A percentile compares a stretch with the other conserved stretches of the same genome.
These are phyloP conservation scores for Borovskyia barvae DNA, from an alignment of 208 protist species.

Conservation along the genomic window DNA sequence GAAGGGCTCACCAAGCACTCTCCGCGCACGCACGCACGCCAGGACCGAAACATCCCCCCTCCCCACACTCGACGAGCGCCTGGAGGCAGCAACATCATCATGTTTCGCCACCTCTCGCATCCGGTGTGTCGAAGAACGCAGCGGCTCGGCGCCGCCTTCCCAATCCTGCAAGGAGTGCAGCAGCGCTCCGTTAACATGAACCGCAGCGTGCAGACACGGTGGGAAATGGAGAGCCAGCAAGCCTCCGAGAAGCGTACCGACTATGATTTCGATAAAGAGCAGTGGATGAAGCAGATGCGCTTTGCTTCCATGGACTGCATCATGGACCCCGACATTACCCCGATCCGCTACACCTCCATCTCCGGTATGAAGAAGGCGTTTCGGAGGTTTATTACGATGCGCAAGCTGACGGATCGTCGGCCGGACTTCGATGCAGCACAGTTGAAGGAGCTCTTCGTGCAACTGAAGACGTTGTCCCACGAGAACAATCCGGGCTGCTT, in stretches of 20 bases:
- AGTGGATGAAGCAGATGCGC: conserved; percentile 92
- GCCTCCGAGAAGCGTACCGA: conserved; percentile 81
- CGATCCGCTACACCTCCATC: conserved; percentile 81
- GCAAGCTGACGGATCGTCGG: conserved; percentile 81
- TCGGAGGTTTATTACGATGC: conserved; percentile 85
- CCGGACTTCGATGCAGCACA: conserved; percentile 75
- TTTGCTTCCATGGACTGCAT: conserved; percentile 92
- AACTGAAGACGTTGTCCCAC: conserved; percentile 68
- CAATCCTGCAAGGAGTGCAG: conserved; percentile 11
- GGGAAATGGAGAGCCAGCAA: conserved; percentile 69
- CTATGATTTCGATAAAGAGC: conserved; percentile 92
- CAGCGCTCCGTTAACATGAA: conserved; percentile 80
- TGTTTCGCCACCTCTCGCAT: conserved; percentile 19
- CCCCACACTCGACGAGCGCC: too few relatives aligned
- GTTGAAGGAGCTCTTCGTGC: conserved; percentile 72
- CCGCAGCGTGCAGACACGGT: conserved; percentile 81
- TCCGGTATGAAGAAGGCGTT: conserved; percentile 70
- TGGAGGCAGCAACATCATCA: neutral
- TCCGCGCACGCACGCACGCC: too few relatives aligned
- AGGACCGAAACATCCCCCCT: too few relatives aligned
- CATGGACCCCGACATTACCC: conserved; percentile 86
- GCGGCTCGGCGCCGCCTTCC: neutral
- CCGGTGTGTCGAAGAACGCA: neutral
- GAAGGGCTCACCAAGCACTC: too few relatives aligned
- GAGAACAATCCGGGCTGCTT: conserved; percentile 56